Conservation (phyloP, 495 filamentous ascomycete genomes). For the Xylaria grammica region DNA sequence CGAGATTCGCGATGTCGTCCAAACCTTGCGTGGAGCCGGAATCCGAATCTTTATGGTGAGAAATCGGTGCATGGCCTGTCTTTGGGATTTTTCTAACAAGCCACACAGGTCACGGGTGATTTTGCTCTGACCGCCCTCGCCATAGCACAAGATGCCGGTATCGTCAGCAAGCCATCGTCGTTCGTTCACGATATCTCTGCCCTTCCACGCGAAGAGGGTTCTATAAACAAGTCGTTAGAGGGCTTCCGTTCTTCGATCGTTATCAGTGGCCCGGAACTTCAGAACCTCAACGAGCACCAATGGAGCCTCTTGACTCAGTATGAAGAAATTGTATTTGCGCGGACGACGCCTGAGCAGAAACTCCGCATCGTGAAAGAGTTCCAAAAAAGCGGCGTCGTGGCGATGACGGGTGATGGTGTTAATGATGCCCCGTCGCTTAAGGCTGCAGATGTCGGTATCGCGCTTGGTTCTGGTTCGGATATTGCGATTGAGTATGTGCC, state of each 20-base stretch:
- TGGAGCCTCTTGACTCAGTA: slow-evolving; percentile 65
- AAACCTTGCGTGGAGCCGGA: slow-evolving; percentile 62
- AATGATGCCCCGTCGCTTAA: slow-evolving; percentile 81
- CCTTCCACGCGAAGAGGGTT: slow-evolving; percentile 40
- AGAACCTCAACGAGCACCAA: slow-evolving; percentile 59
- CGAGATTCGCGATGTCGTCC: slow-evolving; percentile 66
- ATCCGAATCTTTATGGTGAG: slow-evolving; percentile 67
- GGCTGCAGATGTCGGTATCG: slow-evolving; percentile 78
- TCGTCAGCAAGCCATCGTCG: slow-evolving; percentile 55
- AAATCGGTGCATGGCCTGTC: not conserved
- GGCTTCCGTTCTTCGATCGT: slow-evolving; percentile 43
- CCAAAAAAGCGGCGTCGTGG: slow-evolving; percentile 58
- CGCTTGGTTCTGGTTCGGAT: slow-evolving; percentile 79
- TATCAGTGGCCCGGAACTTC: slow-evolving; percentile 63
- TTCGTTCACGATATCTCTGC: slow-evolving; percentile 46
- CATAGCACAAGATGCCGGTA: slow-evolving; percentile 70
- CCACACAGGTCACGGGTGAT: slow-evolving; percentile 67
- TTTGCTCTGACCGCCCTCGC: slow-evolving; percentile 72
- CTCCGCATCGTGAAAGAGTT: slow-evolving; percentile 74
- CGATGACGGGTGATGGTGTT: slow-evolving; percentile 76
- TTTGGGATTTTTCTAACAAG: not conserved
- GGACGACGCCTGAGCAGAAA: slow-evolving; percentile 79
- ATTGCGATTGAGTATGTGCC: slow-evolving; percentile 62
- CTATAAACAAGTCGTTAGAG: slow-evolving; percentile 24
- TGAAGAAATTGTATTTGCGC: slow-evolving; percentile 68